Evolutionary conservation across 495 filamentous ascomycete species (phyloP).

Genomic region (Trichoderma virens): DNA sequence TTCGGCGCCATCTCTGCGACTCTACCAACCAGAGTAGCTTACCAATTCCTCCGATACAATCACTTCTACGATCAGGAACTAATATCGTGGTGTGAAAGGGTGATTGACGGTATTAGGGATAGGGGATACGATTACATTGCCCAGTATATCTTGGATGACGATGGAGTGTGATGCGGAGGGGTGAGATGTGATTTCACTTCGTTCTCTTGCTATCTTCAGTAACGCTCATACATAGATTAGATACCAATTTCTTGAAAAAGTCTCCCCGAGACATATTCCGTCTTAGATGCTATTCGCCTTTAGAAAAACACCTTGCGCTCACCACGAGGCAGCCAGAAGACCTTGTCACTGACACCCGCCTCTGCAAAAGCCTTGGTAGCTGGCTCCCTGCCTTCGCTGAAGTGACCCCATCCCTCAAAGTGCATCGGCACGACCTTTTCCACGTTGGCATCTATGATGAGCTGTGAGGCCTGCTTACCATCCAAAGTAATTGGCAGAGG

Average conservation of each 20-base stretch:
- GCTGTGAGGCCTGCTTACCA: slow-evolving; percentile 33
- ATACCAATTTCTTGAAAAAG: not conserved
- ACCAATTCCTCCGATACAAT: not conserved
- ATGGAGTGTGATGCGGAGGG: not conserved
- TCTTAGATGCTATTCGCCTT: not conserved
- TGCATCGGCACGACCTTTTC: slow-evolving; percentile 47
- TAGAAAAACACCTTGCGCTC: not conserved
- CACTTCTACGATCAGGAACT: not conserved
- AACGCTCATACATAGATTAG: not conserved
- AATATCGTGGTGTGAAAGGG: not conserved
- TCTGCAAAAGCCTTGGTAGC: not conserved
- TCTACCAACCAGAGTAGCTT: slow-evolving; percentile 16
- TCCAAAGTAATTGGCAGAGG: slow-evolving; percentile 44
- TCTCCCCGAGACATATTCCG: not conserved
- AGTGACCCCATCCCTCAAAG: slow-evolving; percentile 46
- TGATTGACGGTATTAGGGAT: not conserved
- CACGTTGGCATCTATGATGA: slow-evolving; percentile 35
- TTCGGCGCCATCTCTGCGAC: slow-evolving; percentile 32
- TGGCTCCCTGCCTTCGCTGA: slow-evolving; percentile 24
- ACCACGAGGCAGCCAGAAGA: slow-evolving; percentile 1
- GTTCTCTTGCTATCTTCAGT: not conserved
- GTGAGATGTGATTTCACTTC: not conserved
- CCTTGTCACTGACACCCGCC: not conserved
- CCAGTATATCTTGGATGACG: not conserved
- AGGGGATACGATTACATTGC: not conserved